Evolutionary conservation across 805 yeast genomes (phyloP).

Genomic region (Candida ovalis): DNA sequence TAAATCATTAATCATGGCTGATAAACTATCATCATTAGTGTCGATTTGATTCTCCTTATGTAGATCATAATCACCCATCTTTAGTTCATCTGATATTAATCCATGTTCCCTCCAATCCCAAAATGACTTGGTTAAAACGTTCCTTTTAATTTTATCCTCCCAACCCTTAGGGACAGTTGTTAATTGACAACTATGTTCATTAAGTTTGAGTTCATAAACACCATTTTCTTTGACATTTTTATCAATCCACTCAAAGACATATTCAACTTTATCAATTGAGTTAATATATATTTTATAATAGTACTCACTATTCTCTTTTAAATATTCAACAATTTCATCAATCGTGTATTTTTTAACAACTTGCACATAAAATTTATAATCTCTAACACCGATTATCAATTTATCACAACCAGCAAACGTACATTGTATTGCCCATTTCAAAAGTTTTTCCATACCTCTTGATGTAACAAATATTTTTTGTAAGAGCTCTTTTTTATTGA

Average conservation of each 20-base stretch:
- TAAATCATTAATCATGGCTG: not conserved
- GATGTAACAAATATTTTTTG: not conserved
- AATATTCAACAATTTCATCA: slow-evolving; percentile 1
- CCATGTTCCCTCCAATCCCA: slow-evolving; percentile 8
- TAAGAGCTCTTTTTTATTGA: not conserved
- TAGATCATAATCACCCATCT: slow-evolving; percentile 1
- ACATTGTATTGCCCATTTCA: slow-evolving; percentile 10
- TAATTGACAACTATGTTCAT: not conserved
- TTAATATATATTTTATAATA: not conserved
- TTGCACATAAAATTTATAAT: not conserved
- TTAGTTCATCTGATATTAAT: slow-evolving; percentile 2
- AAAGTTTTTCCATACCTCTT: not conserved
- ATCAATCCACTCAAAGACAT: not conserved
- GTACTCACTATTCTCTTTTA: not conserved
- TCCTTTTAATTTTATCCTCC: slow-evolving; percentile 1
- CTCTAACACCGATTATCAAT: slow-evolving; percentile 8
- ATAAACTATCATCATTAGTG: not conserved
- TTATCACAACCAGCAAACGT: slow-evolving; percentile 2
- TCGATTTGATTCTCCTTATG: not conserved
- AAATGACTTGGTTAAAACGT: slow-evolving; percentile 6
- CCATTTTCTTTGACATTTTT: not conserved
- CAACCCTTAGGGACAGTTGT: not conserved
- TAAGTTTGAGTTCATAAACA: slow-evolving; percentile 1
- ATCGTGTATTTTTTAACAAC: slow-evolving; percentile 1
- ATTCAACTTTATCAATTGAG: not conserved